A percentile compares a stretch with the other conserved stretches of the same genome.
Evolutionary conservation across 257 asterid species (phyloP).

Genomic region (Solanum piurae): DNA sequence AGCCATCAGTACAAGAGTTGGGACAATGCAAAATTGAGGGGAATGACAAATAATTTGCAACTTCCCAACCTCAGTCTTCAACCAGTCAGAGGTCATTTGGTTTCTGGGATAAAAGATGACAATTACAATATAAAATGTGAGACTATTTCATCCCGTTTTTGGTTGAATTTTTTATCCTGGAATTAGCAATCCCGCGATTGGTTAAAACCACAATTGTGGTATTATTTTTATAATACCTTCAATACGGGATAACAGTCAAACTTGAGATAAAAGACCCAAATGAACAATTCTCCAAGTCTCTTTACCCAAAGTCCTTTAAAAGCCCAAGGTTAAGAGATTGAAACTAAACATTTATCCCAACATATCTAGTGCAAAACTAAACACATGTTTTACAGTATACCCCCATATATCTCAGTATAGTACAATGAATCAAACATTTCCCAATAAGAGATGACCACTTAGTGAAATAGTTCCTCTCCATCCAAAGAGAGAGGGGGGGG

Average conservation of each 20-base stretch:
- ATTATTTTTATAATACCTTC: not conserved
- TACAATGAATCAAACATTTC: not conserved
- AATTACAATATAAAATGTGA: not conserved
- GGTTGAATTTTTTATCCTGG: not conserved
- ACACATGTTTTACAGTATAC: not conserved
- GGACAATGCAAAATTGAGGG: not conserved
- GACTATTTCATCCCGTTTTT: not conserved
- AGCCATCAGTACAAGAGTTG: not conserved
- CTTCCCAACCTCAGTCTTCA: not conserved
- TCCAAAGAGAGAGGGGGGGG: not conserved
- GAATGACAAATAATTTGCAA: not conserved
- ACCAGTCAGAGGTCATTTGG: not conserved
- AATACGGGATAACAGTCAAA: not conserved
- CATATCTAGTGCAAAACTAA: not conserved
- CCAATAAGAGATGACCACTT: not conserved
- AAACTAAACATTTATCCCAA: not conserved
- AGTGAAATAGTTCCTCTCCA: not conserved
- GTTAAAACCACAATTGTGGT: not conserved
- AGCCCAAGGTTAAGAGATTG: not conserved
- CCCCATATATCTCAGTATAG: not conserved
- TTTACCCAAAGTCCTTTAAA: not conserved
- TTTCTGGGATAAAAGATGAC: not conserved
- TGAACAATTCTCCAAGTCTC: not conserved
- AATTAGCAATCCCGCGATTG: not conserved
- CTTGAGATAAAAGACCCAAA: not conserved